Base-by-base conservation (phyloP, 2,329 filamentous ascomycete genomes). In the Balansia obtecta region DNA sequence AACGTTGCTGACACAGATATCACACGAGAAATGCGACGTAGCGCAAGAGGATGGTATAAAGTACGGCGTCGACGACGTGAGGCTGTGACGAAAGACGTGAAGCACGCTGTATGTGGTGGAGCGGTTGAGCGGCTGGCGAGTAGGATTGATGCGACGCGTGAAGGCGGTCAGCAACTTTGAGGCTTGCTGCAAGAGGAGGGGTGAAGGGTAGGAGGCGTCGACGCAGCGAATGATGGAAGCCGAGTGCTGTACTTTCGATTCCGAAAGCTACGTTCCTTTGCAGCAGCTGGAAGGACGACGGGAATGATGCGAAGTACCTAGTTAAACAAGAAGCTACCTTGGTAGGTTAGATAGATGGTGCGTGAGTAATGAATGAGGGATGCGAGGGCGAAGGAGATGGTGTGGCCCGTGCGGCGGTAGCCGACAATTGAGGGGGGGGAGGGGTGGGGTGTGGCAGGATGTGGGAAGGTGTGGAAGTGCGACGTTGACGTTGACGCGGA, bases 21-120 rank as follows among this genome's bases (percentile, higher is more conserved):
- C 11, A 22, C n/a, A 45, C 9, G 7, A 40, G 50, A 59, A 10
- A 22, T 33, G 39, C 22, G 40, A 50, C 40, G 50, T 38, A 44
- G 47, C 43, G 46, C 18, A 45, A 27, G 18, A 38, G 43, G n/a
- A 22, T 39, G 46, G 33, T 39, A 16, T 32, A n/a, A 41, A 38
- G 20, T 32, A 33, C 20, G 39, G 49, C 45, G 42, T 41, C 45
- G 20, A 48, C 41, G 49, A 38, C 22, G 30, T 22, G 45, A 34
- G 27, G 40, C 33, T 32, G 30, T 46, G 32, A 18, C 20, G n/a
- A n/a, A 39, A 37, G 34, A 44, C 9, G 33, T n/a, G 48, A 51
- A 22, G 4, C 11, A 10, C 27, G 32, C 38, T 41, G 33, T 45
- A 38, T 22, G 32, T n/a, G 27, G 32, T 18, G 30, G 49, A 30